Evolutionary conservation across 2,329 filamentous ascomycete species (phyloP), one percentile per base, ranked within the genome.

Genomic region (Alternaria dauci): DNA sequence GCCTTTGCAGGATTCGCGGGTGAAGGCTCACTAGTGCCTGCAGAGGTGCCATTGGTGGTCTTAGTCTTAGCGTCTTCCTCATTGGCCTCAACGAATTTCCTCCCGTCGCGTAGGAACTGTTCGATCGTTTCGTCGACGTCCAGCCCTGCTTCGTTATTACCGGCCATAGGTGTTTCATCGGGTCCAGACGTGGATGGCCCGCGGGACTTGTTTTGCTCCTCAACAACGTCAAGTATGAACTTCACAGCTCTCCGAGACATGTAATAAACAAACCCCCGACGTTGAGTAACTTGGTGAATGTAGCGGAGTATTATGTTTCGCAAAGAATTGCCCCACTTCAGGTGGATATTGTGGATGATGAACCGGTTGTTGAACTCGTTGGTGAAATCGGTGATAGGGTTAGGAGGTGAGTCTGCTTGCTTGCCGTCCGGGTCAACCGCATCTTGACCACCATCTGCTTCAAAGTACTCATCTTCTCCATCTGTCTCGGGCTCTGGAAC

Each of bases 321-420:
- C 38, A 99, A 81, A 11, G 94, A 88, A 71, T 99, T 99, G 81
- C 97, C 98, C 95, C 95, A 99, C 79, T 99, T 99, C 58, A 99
- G 83, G 73, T 99, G 95, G 76, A 96, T 87, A 71, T 99, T 99
- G 82, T 99, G 95, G 53, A 99, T 91, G 70, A 98, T 94, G 81
- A 99, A 99, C 2, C 95, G 91, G 74, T 99, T 99, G 76, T 96
- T 95, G 83, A 97, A 99, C 75, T 98, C 94, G 77, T 91, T 97
- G 50, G 92, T 89, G 68, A 94, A 94, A 67, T 97, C 93, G 16
- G 91, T 87, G 4, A 89, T 87, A 1, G 90, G 87, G 3, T 89
- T 88, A 2, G 90, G 46, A 42, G 53, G 20, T 11, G 28, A 86
- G 65, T 92, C 89, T 54, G 90, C 82, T 14, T 84, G 86, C 46